These are phyloP conservation scores for Elasticomyces elasticus DNA, from an alignment of 495 filamentous ascomycete genomes.

Conservation along the genomic window DNA sequence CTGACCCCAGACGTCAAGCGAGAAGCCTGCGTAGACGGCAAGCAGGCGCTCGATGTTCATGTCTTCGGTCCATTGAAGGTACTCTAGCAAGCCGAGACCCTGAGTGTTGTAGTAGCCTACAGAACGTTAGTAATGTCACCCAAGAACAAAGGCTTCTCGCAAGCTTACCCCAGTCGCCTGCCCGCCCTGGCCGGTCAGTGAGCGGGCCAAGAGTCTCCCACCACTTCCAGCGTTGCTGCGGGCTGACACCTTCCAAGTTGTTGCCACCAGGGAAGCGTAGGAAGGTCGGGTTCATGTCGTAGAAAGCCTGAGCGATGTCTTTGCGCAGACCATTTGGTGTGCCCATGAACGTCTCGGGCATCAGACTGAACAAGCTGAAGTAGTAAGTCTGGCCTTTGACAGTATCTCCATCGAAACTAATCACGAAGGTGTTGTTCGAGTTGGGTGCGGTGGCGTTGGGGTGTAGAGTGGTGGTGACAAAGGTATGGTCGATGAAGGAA, in stretches of 20 bases:
- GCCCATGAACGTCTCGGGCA: conserved; percentile 29
- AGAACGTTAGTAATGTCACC: not conserved
- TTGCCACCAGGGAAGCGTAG: conserved; percentile 23
- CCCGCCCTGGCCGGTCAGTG: conserved; percentile 23
- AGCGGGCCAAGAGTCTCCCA: conserved; percentile 30
- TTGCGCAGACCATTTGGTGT: conserved; percentile 25
- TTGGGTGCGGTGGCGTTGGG: conserved; percentile 4
- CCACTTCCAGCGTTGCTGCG: conserved; percentile 25
- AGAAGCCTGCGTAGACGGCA: conserved; percentile 27
- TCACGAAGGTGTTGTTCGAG: not conserved
- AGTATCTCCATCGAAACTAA: not conserved
- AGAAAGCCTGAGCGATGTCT: conserved; percentile 25
- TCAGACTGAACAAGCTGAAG: conserved; percentile 30
- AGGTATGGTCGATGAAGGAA: not conserved
- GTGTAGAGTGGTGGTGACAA: not conserved
- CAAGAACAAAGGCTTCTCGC: not conserved
- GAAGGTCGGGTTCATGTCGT: conserved; percentile 14
- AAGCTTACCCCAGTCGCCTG: conserved; percentile 22
- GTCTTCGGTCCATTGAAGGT: conserved; percentile 28
- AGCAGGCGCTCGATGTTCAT: conserved; percentile 25
- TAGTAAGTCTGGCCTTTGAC: conserved; percentile 18
- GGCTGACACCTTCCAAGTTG: conserved; percentile 28
- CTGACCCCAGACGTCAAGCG: conserved; percentile 12
- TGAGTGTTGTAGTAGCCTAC: conserved; percentile 28
- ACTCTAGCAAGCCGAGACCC: conserved; percentile 28